A percentile compares a stretch with the other conserved stretches of the same genome.
phyloP scores from a whole-genome alignment of 2,329 filamentous ascomycete species.

The Ampelomyces quisqualis region DNA sequence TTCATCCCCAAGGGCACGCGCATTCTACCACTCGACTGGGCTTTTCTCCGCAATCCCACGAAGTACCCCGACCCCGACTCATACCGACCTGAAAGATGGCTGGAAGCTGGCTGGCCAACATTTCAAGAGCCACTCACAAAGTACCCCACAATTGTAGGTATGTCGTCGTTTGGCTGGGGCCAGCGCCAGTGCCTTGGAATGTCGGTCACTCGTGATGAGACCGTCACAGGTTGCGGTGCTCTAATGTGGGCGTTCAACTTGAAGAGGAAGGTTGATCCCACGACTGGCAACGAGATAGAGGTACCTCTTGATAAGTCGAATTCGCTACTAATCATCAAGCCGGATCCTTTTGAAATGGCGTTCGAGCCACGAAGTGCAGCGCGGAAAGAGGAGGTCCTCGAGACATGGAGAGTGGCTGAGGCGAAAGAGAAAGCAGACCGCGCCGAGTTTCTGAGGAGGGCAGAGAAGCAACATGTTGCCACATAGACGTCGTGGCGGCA shows the following conservation, averaged over 20 bases:
- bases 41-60: constrained; percentile 50
- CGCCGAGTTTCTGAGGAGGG: constrained; percentile 35
- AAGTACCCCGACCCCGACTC: constrained; percentile 65
- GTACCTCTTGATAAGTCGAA: constrained; percentile 55
- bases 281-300: constrained; percentile 45
- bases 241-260: constrained; percentile 53
- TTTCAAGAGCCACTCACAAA: constrained; percentile 64
- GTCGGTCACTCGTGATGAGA: constrained; percentile 60
- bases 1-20: constrained; percentile 52
- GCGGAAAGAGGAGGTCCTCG: constrained; percentile 36
- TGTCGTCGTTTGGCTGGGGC: constrained; percentile 67
- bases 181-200: constrained; percentile 64
- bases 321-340: constrained; percentile 60
- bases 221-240: constrained; percentile 54
- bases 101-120: constrained; percentile 63
- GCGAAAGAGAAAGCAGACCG: constrained; percentile 40
- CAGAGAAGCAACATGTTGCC: constrained; percentile 20
- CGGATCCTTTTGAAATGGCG: constrained; percentile 56
- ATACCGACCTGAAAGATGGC: constrained; percentile 63
- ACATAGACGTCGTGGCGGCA: background rate
- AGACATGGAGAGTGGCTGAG: constrained; percentile 41
- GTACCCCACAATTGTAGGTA: constrained; percentile 63
- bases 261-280: constrained; percentile 51
- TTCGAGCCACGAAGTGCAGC: constrained; percentile 53
- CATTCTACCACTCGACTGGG: constrained; percentile 40